A percentile compares a stretch with the other conserved stretches of the same genome.
phyloP scores from a whole-genome alignment of 2,329 filamentous ascomycete genomes.

The Lizonia empirigonia region DNA sequence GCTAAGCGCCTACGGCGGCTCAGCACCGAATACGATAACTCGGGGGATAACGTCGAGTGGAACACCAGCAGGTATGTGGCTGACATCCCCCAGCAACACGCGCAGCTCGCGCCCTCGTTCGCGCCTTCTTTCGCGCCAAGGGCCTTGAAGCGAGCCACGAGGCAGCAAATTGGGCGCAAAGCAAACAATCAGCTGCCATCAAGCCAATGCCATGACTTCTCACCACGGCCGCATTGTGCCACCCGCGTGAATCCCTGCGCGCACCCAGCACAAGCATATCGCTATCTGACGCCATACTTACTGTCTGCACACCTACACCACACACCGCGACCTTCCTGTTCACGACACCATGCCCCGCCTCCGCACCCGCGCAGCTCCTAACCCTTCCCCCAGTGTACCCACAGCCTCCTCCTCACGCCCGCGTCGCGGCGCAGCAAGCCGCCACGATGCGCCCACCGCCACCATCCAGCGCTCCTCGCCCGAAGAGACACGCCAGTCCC shows the following conservation, averaged over 20 bases:
- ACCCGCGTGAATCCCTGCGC: constrained; percentile 29
- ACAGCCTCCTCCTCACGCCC: constrained; percentile 47
- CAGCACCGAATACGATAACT: constrained; percentile 49
- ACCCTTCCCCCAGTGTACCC: constrained; percentile 44
- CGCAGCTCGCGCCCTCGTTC: constrained; percentile 15
- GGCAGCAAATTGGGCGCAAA: constrained; percentile 6
- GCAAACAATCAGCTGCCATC: constrained; percentile 16
- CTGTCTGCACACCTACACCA: constrained; percentile 1
- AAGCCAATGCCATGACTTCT: constrained; percentile 22
- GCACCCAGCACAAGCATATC: constrained; percentile 10
- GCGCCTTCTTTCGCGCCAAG: constrained; percentile 28
- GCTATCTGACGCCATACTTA: constrained; percentile 26
- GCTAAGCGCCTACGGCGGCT: constrained; percentile 49
- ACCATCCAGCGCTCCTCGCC: constrained; percentile 50
- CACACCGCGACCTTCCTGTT: background rate
- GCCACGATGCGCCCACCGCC: constrained; percentile 35
- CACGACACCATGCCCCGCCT: constrained; percentile 44
- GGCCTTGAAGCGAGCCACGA: constrained; percentile 25
- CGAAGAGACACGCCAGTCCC: constrained; percentile 52
- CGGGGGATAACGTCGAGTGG: constrained; percentile 31
- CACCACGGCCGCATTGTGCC: constrained; percentile 30
- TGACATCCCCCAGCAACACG: constrained; percentile 26
- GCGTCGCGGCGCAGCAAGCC: constrained; percentile 44
- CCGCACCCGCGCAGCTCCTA: constrained; percentile 43
- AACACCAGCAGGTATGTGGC: constrained; percentile 41